Evolutionary conservation across 495 filamentous ascomycete genomes (phyloP).

Genomic region (Apodospora peruviana): DNA sequence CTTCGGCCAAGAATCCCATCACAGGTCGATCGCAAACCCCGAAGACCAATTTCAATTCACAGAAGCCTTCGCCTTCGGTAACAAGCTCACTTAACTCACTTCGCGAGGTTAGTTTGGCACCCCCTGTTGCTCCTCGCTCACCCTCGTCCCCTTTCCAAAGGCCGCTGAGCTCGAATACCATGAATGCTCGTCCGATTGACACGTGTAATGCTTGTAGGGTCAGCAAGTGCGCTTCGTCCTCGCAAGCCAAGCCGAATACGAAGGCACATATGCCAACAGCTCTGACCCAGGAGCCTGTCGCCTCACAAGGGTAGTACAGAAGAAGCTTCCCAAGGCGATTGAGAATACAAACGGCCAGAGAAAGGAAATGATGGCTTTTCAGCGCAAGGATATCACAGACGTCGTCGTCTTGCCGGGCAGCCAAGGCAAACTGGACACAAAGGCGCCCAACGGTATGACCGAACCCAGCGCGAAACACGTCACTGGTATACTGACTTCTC

Average conservation of each 20-base stretch:
- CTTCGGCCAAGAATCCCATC: conserved; percentile 31
- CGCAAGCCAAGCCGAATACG: conserved; percentile 66
- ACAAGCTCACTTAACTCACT: conserved; percentile 16
- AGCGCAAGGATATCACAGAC: conserved; percentile 69
- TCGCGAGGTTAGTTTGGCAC: conserved; percentile 25
- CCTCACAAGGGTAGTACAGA: conserved; percentile 78
- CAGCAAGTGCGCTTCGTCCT: conserved; percentile 60
- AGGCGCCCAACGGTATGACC: conserved; percentile 66
- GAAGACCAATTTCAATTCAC: conserved; percentile 19
- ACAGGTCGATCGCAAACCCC: conserved; percentile 28
- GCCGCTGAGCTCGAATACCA: not conserved
- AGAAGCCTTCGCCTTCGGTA: conserved; percentile 21
- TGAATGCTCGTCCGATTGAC: conserved; percentile 8
- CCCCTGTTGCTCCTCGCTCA: not conserved
- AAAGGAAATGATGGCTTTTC: conserved; percentile 63
- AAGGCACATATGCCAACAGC: conserved; percentile 56
- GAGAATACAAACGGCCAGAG: conserved; percentile 38
- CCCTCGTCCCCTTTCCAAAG: not conserved
- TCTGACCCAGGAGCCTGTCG: conserved; percentile 57
- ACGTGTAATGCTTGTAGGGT: conserved; percentile 47
- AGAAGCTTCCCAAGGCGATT: conserved; percentile 36
- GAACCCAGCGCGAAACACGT: not conserved
- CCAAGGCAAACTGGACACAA: conserved; percentile 36
- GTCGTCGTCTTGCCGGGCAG: conserved; percentile 52
- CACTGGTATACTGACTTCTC: not conserved